Percentiles rank a stretch among this genome's conserved stretches.
phyloP scores from a whole-genome alignment of 257 asterid genomes.

The Verbena officinalis region DNA sequence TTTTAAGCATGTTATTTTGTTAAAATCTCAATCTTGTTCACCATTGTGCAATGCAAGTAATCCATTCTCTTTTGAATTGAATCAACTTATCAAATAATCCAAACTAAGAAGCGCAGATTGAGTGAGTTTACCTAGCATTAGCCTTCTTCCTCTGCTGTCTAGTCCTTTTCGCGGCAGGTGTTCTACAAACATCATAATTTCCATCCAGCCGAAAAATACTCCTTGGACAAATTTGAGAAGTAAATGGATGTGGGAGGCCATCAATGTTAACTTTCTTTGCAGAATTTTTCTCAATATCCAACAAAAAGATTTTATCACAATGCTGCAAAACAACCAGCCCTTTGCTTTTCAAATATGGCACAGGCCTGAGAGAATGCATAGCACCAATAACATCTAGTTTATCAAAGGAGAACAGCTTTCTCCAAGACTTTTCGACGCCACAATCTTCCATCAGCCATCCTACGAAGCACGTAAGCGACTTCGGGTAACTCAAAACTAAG shows the following conservation, averaged over 20 bases:
- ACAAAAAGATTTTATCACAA: background rate
- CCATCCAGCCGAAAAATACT: background rate
- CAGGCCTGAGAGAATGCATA: background rate
- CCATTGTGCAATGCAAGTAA: background rate
- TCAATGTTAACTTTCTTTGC: slow-evolving; percentile 2
- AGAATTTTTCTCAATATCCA: slow-evolving; percentile 7
- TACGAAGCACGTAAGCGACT: background rate
- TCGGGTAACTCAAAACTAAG: background rate
- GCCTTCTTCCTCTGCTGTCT: slow-evolving; percentile 2
- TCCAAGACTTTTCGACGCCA: slow-evolving; percentile 10
- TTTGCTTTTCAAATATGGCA: slow-evolving; percentile 16
- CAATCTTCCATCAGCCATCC: slow-evolving; percentile 30
- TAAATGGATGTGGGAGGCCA: background rate
- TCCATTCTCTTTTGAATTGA: background rate
- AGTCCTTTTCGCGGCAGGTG: background rate
- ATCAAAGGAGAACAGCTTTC: slow-evolving; percentile 14
- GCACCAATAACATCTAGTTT: background rate
- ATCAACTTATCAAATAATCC: background rate
- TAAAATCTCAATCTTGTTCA: background rate
- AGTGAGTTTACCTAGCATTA: background rate
- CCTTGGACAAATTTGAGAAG: background rate
- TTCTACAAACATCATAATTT: background rate
- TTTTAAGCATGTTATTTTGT: background rate
- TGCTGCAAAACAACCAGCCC: slow-evolving; percentile 15
- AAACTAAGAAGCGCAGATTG: background rate